Base-by-base conservation (phyloP, 306 rosid genomes). In the Prunus kanzakura region DNA sequence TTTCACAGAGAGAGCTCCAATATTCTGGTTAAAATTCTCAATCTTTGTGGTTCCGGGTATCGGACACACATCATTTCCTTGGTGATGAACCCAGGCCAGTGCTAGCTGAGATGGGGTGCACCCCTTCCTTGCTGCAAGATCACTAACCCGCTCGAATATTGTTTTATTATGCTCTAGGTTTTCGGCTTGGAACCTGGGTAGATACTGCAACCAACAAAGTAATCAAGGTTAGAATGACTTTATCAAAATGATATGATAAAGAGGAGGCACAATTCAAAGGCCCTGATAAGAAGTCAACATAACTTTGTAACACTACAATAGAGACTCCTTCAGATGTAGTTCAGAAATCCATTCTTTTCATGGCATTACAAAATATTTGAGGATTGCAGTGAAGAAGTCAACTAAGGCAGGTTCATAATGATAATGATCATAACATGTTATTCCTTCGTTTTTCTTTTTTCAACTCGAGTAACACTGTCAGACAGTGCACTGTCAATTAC, bases 111-210 rank as follows among this genome's bases (percentile, higher is more conserved):
- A 32, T 32, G 38, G 38, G 38, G 38, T 32, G 38, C 38, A 32
- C 38, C 38, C 38, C 4, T 32, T 32, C 32, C 38, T 32, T 4
- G 38, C 38, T 4, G 38, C 27, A 25, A 25, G 27, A 1, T 25
- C 27, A 25, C 27, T 87, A 16, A 93, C 83, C 52, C 50, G 77
- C 74, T 91, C 93, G 20, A 86, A 93, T 79, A 92, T 72, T 4
- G 27, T 76, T 66, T 88, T 78, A 58, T 92, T 92, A 11, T 87
- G 85, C 78, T 84, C 85, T 41, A 92, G 18, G 71, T 92, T 92
- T 83, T 88, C 90, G 1, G 84, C 67, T 74, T 76, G 87, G 66
- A 87, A 89, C 69, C 94, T 76, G 6, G 91, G 90, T 14, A 89
- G 15, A 67, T 6, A 0, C 93, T 85, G 83, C 77, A 73, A 64